Base-by-base conservation (phyloP, 352 stramenopile genomes). In the Aphanomyces euteiches region DNA sequence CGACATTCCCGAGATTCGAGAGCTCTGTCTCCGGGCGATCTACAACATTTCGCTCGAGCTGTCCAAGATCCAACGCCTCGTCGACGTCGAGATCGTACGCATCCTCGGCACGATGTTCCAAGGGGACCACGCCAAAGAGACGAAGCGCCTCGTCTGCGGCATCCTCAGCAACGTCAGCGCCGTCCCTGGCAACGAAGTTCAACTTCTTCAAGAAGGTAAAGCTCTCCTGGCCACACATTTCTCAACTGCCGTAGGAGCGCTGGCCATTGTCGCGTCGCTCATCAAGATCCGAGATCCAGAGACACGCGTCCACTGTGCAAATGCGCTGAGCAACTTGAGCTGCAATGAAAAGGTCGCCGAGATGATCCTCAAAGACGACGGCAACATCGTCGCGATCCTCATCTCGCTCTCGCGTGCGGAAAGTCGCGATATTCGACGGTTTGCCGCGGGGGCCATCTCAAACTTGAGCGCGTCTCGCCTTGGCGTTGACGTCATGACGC, bases 11-110 rank as follows among this genome's bases (percentile, higher is more conserved):
- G 80, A 83, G 34, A 89, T 92, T 38, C 85, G 84, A 17, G 79
- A 92, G 61, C 65, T 94, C 19, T 81, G 82, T 4, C 74, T 94
- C 8, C 83, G 83, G 8, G 80, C 84, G 0, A 73, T 94, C 66
- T 94, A 92, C 73, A 94, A 93, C 73, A 80, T 92, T 47, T 91
- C 85, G 34, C 66, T 92, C 36, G 76, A 79, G 36, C 72, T 77
- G 5, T 54, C 67, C 7, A 83, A 84, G 53, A 82, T 79, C 15
- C 19, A 72, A 40, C 77, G 83, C 53, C 73, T 93, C 39, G 73
- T 94, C 17, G 84, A 92, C 48, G 90, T 92, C 78, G 87, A 93
- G 70, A 90, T 93, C 47, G 84, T 92, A 39, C 78, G 83, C 38
- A 78, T 86, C 37, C 73, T 93, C n/a, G 68, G 72, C 7, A 87